These are phyloP conservation scores for Chrysanthemum makinoi DNA, from an alignment of 129 eudicot genomes.

Conservation along the genomic window DNA sequence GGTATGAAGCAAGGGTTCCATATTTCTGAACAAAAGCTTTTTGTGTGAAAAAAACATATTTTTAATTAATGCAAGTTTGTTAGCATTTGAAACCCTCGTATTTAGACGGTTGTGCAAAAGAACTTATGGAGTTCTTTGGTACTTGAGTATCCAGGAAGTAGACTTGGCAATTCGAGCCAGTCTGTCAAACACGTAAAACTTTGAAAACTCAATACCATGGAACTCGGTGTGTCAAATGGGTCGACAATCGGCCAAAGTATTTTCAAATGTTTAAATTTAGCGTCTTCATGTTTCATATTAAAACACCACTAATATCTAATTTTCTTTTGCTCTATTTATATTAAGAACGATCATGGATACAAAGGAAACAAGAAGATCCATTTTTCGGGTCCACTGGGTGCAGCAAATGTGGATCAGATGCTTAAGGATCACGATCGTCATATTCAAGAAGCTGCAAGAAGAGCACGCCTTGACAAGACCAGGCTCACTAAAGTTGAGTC, in stretches of 20 bases:
- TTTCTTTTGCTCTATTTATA: conserved; percentile 1
- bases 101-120: neutral
- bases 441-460: conserved; percentile 80
- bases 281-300: neutral
- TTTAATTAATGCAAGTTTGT: too few relatives aligned
- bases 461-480: conserved; percentile 54
- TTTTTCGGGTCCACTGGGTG: conserved; percentile 68
- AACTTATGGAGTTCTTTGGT: neutral
- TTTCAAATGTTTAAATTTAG: neutral
- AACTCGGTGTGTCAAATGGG: too few relatives aligned
- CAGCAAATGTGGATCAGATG: conserved; percentile 76
- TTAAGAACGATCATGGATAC: conserved; percentile 48
- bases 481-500: conserved; percentile 21
- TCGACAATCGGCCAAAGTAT: too few relatives aligned
- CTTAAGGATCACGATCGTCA: conserved; percentile 86
- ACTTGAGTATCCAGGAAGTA: too few relatives aligned
- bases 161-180: too few relatives aligned
- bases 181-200: too few relatives aligned
- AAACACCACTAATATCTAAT: neutral
- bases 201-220: too few relatives aligned
- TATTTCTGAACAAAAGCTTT: too few relatives aligned
- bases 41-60: too few relatives aligned
- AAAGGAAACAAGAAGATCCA: conserved; percentile 47
- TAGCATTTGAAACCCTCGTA: too few relatives aligned
- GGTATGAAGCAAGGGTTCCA: too few relatives aligned